Conservation (phyloP, 2,329 filamentous ascomycete species). For the Sporothrix brunneoviolacea region DNA sequence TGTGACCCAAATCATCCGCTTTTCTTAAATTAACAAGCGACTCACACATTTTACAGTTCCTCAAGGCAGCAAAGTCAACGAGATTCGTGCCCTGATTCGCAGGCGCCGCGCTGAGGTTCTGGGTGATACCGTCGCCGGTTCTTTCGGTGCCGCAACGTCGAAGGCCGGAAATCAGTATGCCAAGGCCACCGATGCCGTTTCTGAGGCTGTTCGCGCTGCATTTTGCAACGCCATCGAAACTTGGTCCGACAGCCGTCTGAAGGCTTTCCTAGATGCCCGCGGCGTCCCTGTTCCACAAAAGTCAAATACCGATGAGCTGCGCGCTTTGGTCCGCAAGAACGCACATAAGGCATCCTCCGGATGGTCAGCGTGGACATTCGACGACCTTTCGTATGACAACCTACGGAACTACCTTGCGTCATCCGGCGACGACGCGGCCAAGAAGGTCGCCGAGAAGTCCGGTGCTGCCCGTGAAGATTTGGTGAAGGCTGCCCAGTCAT, state of each 20-base stretch:
- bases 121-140: conserved; percentile 55
- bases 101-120: conserved; percentile 72
- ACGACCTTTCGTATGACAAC: conserved; percentile 67
- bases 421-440: conserved; percentile 47
- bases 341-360: conserved; percentile 62
- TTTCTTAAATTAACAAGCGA: too few species aligned
- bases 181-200: conserved; percentile 64
- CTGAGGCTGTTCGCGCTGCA: conserved; percentile 54
- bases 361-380: conserved; percentile 71
- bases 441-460: conserved; percentile 55
- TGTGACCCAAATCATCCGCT: neutral
- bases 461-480: conserved; percentile 68
- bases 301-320: conserved; percentile 64
- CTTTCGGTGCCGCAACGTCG: conserved; percentile 65
- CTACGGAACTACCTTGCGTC: conserved; percentile 52
- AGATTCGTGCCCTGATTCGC: conserved; percentile 81
- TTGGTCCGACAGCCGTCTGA: conserved; percentile 73
- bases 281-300: conserved; percentile 67
- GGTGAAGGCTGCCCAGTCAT: conserved; percentile 55
- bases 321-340: conserved; percentile 67
- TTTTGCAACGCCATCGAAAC: conserved; percentile 56
- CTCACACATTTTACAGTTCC: conserved; percentile 56
- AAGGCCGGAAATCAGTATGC: conserved; percentile 71
- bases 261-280: conserved; percentile 70
- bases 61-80: conserved; percentile 84